Percentiles rank a stretch among this genome's conserved stretches.
phyloP scores from a whole-genome alignment of 192 early-diverging fungal genomes.

The Backusella tuberculispora region DNA sequence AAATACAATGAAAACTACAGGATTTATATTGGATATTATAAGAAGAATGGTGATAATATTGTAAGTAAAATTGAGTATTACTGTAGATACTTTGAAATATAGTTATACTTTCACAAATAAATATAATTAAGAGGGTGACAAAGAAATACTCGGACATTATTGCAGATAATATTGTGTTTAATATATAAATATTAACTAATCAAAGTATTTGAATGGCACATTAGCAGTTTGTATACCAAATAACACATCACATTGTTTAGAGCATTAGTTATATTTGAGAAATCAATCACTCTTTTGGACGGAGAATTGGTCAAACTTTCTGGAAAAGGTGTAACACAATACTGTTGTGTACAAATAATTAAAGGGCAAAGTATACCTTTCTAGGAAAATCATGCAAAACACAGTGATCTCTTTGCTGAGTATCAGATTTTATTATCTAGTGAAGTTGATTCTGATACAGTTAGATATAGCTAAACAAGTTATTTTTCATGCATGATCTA shows the following conservation, averaged over 20 bases:
- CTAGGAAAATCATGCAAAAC: slow-evolving; percentile 55
- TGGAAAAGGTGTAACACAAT: slow-evolving; percentile 53
- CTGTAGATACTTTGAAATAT: too few relatives aligned
- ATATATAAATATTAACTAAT: too few relatives aligned
- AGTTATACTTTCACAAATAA: too few relatives aligned
- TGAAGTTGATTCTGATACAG: slow-evolving; percentile 45
- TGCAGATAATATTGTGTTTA: too few relatives aligned
- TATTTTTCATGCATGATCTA: background rate
- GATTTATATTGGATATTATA: too few relatives aligned
- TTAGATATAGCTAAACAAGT: slow-evolving; percentile 38
- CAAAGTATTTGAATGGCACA: slow-evolving; percentile 71
- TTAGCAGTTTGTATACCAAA: slow-evolving; percentile 77
- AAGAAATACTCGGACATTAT: too few relatives aligned
- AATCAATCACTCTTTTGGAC: slow-evolving; percentile 80
- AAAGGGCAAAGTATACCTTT: slow-evolving; percentile 90
- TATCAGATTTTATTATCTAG: slow-evolving; percentile 86
- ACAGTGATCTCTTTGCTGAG: slow-evolving; percentile 85
- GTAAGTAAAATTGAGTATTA: too few relatives aligned
- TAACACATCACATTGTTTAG: slow-evolving; percentile 76
- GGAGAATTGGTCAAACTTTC: slow-evolving; percentile 67
- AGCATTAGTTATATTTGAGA: slow-evolving; percentile 82
- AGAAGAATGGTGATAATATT: too few relatives aligned
- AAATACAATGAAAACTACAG: too few relatives aligned
- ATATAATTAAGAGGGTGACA: too few relatives aligned
- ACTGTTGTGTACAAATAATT: slow-evolving; percentile 81